A percentile compares a stretch with the other conserved stretches of the same genome.
Conservation (phyloP, 768 basidiomycete genomes). For the Leccinum subtestaceum region DNA sequence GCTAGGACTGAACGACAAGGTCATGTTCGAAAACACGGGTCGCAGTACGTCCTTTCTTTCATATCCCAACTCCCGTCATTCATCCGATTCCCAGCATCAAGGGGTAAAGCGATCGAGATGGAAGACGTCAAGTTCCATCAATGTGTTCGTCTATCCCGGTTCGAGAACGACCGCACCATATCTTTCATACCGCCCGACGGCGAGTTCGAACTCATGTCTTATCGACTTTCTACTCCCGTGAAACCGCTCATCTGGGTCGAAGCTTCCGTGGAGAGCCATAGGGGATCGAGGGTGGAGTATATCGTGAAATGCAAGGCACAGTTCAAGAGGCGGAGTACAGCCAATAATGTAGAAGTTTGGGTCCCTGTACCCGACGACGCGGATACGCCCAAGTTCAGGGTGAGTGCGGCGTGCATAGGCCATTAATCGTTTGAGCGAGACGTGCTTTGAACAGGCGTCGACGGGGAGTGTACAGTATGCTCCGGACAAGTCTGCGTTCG, state of each 20-base stretch:
- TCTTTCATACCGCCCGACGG: slow-evolving; percentile 99
- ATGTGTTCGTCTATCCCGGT: slow-evolving; percentile 94
- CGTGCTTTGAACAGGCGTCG: slow-evolving; percentile 58
- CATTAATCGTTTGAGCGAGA: neutral
- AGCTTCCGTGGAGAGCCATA: slow-evolving; percentile 92
- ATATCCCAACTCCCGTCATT: neutral
- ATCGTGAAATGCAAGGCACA: slow-evolving; percentile 96
- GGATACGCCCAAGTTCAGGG: slow-evolving; percentile 95
- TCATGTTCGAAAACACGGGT: slow-evolving; percentile 98
- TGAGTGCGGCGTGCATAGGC: slow-evolving; percentile 27
- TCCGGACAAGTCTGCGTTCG: slow-evolving; percentile 96
- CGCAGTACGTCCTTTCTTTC: slow-evolving; percentile 60
- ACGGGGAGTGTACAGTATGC: slow-evolving; percentile 96
- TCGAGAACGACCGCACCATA: slow-evolving; percentile 98
- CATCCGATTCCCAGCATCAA: slow-evolving; percentile 32
- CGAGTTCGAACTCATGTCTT: slow-evolving; percentile 98
- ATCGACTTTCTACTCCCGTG: slow-evolving; percentile 93
- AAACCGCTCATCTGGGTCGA: slow-evolving; percentile 96
- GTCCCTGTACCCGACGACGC: slow-evolving; percentile 99
- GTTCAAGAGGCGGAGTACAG: slow-evolving; percentile 94
- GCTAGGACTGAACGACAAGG: slow-evolving; percentile 96
- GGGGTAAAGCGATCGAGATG: slow-evolving; percentile 99
- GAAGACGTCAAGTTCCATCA: slow-evolving; percentile 99
- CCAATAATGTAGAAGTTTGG: slow-evolving; percentile 98
- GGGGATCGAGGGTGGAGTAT: slow-evolving; percentile 91